Conservation (phyloP, 2,329 filamentous ascomycete species). For the Elsinoe necatrix region DNA sequence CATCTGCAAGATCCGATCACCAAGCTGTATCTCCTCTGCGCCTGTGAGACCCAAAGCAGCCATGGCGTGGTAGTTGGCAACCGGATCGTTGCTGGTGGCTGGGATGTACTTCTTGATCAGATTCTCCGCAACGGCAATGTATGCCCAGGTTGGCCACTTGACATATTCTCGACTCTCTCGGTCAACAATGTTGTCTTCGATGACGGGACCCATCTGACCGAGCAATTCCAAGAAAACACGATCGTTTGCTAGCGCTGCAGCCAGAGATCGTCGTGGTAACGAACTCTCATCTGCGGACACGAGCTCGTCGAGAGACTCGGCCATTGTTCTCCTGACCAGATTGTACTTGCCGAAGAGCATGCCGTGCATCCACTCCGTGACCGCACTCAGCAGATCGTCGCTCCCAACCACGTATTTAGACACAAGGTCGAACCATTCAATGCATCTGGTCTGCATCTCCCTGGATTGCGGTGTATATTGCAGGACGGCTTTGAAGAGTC, state of each 20-base stretch:
- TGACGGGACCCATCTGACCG: neutral
- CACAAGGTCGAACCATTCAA: neutral
- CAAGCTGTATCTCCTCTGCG: neutral
- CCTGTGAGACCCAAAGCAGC: neutral
- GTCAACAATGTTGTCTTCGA: neutral
- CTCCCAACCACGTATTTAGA: neutral
- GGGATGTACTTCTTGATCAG: neutral
- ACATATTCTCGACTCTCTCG: slow-evolving; percentile 1
- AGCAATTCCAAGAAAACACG: neutral
- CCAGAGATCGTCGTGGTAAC: neutral
- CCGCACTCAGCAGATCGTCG: neutral
- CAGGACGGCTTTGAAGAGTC: neutral
- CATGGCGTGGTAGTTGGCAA: neutral
- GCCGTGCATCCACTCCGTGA: neutral
- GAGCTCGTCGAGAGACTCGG: neutral
- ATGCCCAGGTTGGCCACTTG: neutral
- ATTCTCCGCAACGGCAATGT: neutral
- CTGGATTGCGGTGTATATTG: neutral
- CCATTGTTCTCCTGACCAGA: neutral
- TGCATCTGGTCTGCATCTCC: neutral
- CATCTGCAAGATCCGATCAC: neutral
- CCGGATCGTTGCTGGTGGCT: neutral
- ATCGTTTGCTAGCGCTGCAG: neutral
- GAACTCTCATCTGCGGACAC: neutral
- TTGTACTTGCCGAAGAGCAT: neutral